Base-by-base conservation (phyloP, 768 basidiomycete genomes). In the Psilocybe cyanescens region DNA sequence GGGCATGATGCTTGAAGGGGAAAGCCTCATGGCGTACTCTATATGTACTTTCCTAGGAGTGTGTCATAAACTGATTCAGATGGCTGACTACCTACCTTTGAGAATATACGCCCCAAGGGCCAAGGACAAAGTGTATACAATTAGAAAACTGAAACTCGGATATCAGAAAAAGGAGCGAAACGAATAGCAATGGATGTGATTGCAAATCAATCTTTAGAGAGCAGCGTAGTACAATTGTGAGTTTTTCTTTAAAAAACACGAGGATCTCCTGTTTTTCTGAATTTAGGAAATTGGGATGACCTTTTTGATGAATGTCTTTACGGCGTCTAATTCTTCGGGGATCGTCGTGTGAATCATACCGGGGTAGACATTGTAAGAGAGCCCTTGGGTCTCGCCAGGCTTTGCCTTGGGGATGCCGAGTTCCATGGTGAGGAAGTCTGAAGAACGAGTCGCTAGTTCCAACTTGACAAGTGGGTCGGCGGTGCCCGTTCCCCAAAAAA, bases 401-500 rank as follows among this genome's bases (percentile, higher is more conserved):
- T 76, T 69, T 29, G 78, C 79, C 6, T 70, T 69, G 17, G 80
- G 78, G 58, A 91, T 77, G 14, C 86, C 85, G 44, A 92, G 69
- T 14, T 81, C 67, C 12, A 78, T 71, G 37, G 80, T 82, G 47
- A 96, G 75, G 60, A 83, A 82, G 6, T 86, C 81, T 39, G 81
- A 75, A 7, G 91, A 90, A 52, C 73, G 72, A 57, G 80, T 71
- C 24, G 86, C 85, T 53, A 86, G 79, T 29, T 80, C 64, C 66
- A 79, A 80, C 59, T 80, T 81, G 57, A 97, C 89, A 24, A 97
- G 79, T 6, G 85, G 87, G 75, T 98, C 95, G 14, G 72, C 79
- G 5, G 79, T 83, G 24, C 95, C 95, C 64, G 95, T 92, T 11
- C 91, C 95, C 87, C 92, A 92, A 75, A 97, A 96, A 30, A 96